A percentile compares a stretch with the other conserved stretches of the same genome.
Conservation (phyloP, 2,329 filamentous ascomycete species). For the Aulographum hederae region DNA sequence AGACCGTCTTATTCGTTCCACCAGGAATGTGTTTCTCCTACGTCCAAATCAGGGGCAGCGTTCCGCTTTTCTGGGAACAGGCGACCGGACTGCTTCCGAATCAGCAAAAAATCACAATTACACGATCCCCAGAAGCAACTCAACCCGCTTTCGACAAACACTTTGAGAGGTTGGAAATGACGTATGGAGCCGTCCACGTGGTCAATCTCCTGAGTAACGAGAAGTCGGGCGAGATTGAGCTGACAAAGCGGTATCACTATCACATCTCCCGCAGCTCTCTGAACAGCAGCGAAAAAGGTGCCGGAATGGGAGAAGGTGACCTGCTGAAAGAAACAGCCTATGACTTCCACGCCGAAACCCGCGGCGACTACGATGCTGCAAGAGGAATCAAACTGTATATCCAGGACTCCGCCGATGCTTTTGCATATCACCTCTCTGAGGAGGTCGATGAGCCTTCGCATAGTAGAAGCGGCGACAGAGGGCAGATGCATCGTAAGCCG, state of each 20-base stretch:
- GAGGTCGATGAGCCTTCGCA: constrained; percentile 44
- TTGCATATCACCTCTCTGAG: constrained; percentile 82
- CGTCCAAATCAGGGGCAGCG: constrained; percentile 77
- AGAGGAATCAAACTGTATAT: constrained; percentile 65
- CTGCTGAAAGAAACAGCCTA: constrained; percentile 72
- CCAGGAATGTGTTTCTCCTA: constrained; percentile 72
- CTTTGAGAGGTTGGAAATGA: constrained; percentile 68
- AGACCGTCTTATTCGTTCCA: constrained; percentile 79
- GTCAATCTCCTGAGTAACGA: constrained; percentile 86
- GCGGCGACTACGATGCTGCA: constrained; percentile 84
- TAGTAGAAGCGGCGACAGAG: constrained; percentile 20
- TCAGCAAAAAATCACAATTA: constrained; percentile 86
- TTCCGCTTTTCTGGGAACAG: constrained; percentile 97
- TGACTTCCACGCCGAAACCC: constrained; percentile 91
- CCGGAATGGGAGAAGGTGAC: constrained; percentile 34
- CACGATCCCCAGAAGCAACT: constrained; percentile 72
- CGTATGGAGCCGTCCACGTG: constrained; percentile 80
- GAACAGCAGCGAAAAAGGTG: constrained; percentile 26
- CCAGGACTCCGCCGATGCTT: constrained; percentile 61
- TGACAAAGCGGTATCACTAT: constrained; percentile 61
- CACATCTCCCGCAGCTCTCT: constrained; percentile 60
- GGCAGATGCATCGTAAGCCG: constrained; percentile 18
- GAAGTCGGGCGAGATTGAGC: constrained; percentile 70
- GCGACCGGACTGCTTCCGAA: constrained; percentile 70
- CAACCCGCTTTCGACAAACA: constrained; percentile 93